A percentile compares a stretch with the other conserved stretches of the same genome.
These are phyloP conservation scores for Kwoniella sp. DNA, from an alignment of 768 basidiomycete species.

Conservation along the genomic window DNA sequence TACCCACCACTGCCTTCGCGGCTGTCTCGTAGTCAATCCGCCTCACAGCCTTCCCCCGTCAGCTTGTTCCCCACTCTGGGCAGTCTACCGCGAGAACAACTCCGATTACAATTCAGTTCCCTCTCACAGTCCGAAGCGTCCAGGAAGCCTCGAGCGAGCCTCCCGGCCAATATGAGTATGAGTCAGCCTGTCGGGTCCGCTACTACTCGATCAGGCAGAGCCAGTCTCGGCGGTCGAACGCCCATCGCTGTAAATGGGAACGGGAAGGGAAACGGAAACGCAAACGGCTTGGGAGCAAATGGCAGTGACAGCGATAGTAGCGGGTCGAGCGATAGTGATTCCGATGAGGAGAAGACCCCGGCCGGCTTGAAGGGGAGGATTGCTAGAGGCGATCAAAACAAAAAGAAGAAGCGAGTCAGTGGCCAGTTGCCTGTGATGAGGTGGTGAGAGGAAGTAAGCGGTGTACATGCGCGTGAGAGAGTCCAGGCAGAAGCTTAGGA, in stretches of 20 bases:
- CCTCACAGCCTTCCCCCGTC: not conserved
- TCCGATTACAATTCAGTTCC: not conserved
- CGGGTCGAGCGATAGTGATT: conserved; percentile 8
- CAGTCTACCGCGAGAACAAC: conserved; percentile 1
- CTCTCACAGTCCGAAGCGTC: not conserved
- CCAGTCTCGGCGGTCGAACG: conserved; percentile 1
- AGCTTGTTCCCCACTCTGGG: not conserved
- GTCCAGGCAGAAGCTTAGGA: too few relatives aligned
- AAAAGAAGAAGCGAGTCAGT: conserved; percentile 5
- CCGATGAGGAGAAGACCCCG: conserved; percentile 20
- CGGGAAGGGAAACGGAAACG: not conserved
- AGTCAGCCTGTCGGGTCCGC: not conserved
- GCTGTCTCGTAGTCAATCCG: not conserved
- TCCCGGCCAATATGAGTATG: not conserved
- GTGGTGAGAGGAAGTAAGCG: not conserved
- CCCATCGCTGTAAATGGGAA: not conserved
- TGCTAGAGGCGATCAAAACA: conserved; percentile 11
- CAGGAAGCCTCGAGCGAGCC: not conserved
- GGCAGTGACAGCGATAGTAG: conserved; percentile 4
- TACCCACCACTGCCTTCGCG: not conserved
- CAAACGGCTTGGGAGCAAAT: not conserved
- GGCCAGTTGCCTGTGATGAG: conserved; percentile 1
- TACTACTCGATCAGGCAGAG: not conserved
- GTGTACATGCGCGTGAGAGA: too few relatives aligned
- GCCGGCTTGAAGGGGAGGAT: conserved; percentile 16